Evolutionary conservation across 495 filamentous ascomycete species (phyloP), one percentile per base, ranked within the genome.

Genomic region (Platismatia glauca): DNA sequence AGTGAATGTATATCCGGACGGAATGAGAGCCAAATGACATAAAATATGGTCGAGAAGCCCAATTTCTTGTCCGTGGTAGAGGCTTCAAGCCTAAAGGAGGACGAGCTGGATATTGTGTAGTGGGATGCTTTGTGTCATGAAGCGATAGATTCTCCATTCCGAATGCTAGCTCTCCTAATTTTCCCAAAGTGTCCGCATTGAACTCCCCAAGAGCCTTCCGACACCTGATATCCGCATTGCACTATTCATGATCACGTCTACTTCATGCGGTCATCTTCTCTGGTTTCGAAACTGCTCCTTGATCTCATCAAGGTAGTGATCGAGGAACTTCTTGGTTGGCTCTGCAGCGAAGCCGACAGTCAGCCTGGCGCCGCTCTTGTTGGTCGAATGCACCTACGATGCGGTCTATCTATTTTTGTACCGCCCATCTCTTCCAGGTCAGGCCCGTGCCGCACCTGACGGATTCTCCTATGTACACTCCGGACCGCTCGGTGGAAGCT

Each of bases 401-500:
- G 22, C 22, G 4, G 9, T 27, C 15, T 13, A 34, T 84, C 78
- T 48, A 82, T 75, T 24, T 79, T 77, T 18, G 81, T 84, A 41
- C 82, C 81, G 41, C 79, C 79, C 75, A 81, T 78, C 64, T 83
- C 79, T 59, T 82, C 77, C n/a, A 78, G 76, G 64, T 84, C 81
- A 60, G 79, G 73, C 22, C 82, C 82, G 67, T 83, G 77, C 37
- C 70, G 74, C 44, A 78, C 55, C 52, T 81, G 76, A 55, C 81
- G 78, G 34, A 86, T 70, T 46, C 74, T 76, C 50, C 79, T 77
- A 69, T 86, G 81, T 20, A 86, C 72, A 64, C 69, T 71, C 22
- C 78, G 75, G n/a, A 86, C 85, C 60, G 73, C 74, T 16, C 80
- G 75, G 69, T 87, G 85, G 70, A 86, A 88, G 43, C 77, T 68